These are phyloP conservation scores for Xylaria flabelliformis DNA, from an alignment of 495 filamentous ascomycete species.

Conservation along the genomic window DNA sequence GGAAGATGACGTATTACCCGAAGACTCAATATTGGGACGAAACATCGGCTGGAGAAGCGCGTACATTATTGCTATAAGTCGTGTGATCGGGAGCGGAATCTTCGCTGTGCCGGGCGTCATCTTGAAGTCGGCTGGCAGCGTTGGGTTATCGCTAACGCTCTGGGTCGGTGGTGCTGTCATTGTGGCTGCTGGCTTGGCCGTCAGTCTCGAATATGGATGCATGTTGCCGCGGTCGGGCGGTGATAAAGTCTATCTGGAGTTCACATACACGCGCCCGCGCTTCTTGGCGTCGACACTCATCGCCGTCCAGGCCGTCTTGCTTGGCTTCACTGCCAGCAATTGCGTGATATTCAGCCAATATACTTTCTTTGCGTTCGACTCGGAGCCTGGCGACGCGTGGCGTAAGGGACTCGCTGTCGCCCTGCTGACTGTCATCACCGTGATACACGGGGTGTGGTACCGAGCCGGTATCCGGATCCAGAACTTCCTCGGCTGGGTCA, in stretches of 20 bases:
- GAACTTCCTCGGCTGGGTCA: slow-evolving; percentile 70
- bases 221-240: slow-evolving; percentile 76
- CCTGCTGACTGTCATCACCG: slow-evolving; percentile 64
- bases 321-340: slow-evolving; percentile 75
- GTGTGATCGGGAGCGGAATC: slow-evolving; percentile 77
- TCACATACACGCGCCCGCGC: slow-evolving; percentile 68
- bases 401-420: slow-evolving; percentile 66
- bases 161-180: slow-evolving; percentile 70
- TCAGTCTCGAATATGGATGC: slow-evolving; percentile 72
- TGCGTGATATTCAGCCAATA: slow-evolving; percentile 76
- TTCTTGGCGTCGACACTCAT: slow-evolving; percentile 74
- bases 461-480: slow-evolving; percentile 69
- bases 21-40: slow-evolving; percentile 67
- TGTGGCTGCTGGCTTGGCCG: slow-evolving; percentile 63
- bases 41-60: slow-evolving; percentile 71
- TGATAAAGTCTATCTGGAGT: slow-evolving; percentile 80
- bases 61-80: slow-evolving; percentile 77
- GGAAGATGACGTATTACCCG: slow-evolving; percentile 66
- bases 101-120: slow-evolving; percentile 78
- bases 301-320: slow-evolving; percentile 68
- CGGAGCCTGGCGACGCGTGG: slow-evolving; percentile 56
- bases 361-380: slow-evolving; percentile 65
- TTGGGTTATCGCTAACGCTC: slow-evolving; percentile 66
- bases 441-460: slow-evolving; percentile 66
- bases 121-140: slow-evolving; percentile 68